Percentiles rank a stretch among this genome's conserved stretches.
phyloP scores from a whole-genome alignment of 73 alveolate species.

The Paramecium biaurelia region DNA sequence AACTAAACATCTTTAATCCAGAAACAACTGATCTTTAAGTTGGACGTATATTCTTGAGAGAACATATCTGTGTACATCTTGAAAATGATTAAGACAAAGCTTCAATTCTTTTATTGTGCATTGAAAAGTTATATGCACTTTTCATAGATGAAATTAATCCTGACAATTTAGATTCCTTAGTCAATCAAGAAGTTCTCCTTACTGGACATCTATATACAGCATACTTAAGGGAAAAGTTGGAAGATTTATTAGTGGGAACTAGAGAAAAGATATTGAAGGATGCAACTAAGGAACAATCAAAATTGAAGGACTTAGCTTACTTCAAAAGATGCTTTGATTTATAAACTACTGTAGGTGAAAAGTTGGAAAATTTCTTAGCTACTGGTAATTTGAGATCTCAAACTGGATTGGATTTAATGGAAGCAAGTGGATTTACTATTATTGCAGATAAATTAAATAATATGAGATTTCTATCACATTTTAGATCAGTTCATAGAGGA shows the following conservation, averaged over 20 bases:
- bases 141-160: constrained; percentile 90
- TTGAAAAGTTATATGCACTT: constrained; percentile 93
- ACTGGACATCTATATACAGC: constrained; percentile 95
- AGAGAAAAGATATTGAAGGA: constrained; percentile 86
- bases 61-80: constrained; percentile 91
- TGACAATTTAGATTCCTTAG: constrained; percentile 94
- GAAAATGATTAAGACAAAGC: constrained; percentile 84
- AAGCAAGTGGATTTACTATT: constrained; percentile 95
- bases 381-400: constrained; percentile 98
- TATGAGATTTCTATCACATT: constrained; percentile 97
- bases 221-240: constrained; percentile 92
- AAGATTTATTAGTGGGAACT: constrained; percentile 87
- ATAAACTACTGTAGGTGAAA: constrained; percentile 90
- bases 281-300: constrained; percentile 79
- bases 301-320: constrained; percentile 80
- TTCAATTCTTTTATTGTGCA: constrained; percentile 85
- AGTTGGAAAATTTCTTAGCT: constrained; percentile 97
- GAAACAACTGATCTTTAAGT: constrained; percentile 93
- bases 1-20: constrained; percentile 76
- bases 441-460: constrained; percentile 98
- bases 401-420: constrained; percentile 96
- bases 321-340: constrained; percentile 88
- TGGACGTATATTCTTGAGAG: constrained; percentile 90
- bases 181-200: constrained; percentile 91
- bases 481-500: constrained; percentile 99